Evolutionary conservation across 495 filamentous ascomycete genomes (phyloP), one percentile per base, ranked within the genome.

Genomic region (Cercophora newfieldiana): DNA sequence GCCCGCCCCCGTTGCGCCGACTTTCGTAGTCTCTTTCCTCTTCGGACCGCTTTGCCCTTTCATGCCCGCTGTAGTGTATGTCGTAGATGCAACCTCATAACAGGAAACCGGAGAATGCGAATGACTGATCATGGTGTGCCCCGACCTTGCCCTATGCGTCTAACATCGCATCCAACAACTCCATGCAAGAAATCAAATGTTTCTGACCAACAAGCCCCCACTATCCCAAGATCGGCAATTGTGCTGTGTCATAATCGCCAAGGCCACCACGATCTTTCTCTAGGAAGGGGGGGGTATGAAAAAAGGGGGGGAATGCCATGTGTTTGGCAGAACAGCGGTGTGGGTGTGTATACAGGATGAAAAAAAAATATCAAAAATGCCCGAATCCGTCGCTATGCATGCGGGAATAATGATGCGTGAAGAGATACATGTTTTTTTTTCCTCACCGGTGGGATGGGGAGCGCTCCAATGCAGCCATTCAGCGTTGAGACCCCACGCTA

Each of bases 341-440:
- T 28, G 50, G 63, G 54, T 37, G 63, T 60, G 56, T 54, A 26
- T 54, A 21, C 22, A 50, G 21, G 26, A 63, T 51, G 22, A 21
- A 49, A 31, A 29, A 22, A 24, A 57, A 48, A 61, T 21, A 54
- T 53, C 61, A 44, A 60, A 21, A 30, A 33, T 29, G 48, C 21
- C 56, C 31, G 21, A 44, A 49, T 65, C 67, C 47, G 51, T 66
- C 63, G 59, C 63, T 63, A 49, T 69, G 67, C 67, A 66, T 71
- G 66, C 59, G 69, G 62, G 62, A 64, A 63, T 66, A 67, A 70
- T 44, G 61, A 57, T 22, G 26, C 44, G 21, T 10, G 26, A 26
- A 53, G 50, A 55, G 53, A n/a, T 33, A 33, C 49, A 26, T 22
- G 8, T 16, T 25, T 33, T 25, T 33, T 24, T 22, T 47, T 16